Evolutionary conservation across 1,139 yeast species (phyloP), one percentile per base, ranked within the genome.

Genomic region (Lodderomyces orthopsilosis): DNA sequence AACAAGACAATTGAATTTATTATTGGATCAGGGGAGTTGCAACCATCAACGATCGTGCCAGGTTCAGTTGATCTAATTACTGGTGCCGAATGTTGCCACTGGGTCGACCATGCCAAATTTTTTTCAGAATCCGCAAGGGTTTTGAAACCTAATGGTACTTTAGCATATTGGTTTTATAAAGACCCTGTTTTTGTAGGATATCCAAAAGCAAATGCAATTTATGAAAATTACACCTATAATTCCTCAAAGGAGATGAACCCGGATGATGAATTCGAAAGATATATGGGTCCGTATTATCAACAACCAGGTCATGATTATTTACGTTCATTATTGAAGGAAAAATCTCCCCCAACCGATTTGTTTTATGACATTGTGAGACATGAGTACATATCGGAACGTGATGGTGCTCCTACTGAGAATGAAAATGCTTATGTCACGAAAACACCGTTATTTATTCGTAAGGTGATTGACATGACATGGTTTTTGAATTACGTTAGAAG

Each of bases 141-240:
- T 9, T 65, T 88, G 47, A 75, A 73, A 48, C 68, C 75, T 0
- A 72, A 71, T 18, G 95, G 91, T 1, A 81, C 87, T 1, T 62
- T 88, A 41, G 85, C 89, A 0, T 78, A 77, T 52, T 87, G 93
- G 87, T 85, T 86, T n/a, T 88, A 88, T 57, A 77, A 77, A 35
- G 93, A 87, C 54, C 88, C 89, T 0, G 62, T 72, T 1, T 76
- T 78, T 47, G 59, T 67, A 17, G 74, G 65, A 6, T 58, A 52
- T 37, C 73, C 77, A 1, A 49, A 56, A 40, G 79, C 79, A 1
- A 68, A 74, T 41, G 65, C 67, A 38, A 58, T 74, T 19, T 65
- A 68, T 39, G 52, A 59, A 27, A 62, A 66, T 19, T 68, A 67
- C 43, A 63, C 76, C 28, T 68, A 77, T 44, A 74, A 65, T 28